Evolutionary conservation across 495 filamentous ascomycete species (phyloP), one percentile per base, ranked within the genome.

Genomic region (Penicillium lividum): DNA sequence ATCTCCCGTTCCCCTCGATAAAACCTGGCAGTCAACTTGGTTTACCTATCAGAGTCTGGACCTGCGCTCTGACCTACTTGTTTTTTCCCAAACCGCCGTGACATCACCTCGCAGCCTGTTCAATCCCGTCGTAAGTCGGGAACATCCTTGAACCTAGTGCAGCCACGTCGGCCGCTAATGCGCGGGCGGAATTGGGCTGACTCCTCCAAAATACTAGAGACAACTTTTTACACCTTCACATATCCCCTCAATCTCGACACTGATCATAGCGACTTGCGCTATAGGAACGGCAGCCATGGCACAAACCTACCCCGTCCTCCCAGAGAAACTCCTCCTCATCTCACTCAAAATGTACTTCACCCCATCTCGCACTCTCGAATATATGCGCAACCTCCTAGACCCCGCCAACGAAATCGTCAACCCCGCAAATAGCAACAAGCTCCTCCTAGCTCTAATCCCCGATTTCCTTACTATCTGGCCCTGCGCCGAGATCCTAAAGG

Each of bases 311-410:
- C 75, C 81, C 46, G 56, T 73, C 13, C 75, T 84, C 16, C 82
- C 81, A n/a, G 77, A 83, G 58, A 88, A 83, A 56, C 79, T 93
- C 52, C 81, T 95, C 51, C 88, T 89, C 67, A 86, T 93, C 69
- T 89, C 85, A 53, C 82, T 89, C 25, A 93, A 95, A 68, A 90
- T 92, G 85, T 93, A 93, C 80, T 93, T 93, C 72, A 82, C 83
- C 73, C 81, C 86, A 22, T 71, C 81, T 18, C 75, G 76, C 54
- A 92, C 91, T 13, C 73, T 77, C 53, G 62, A 74, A 46, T 95
- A 91, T 76, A 74, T 88, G 58, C 67, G 74, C 44, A 73, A 75
- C 54, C 74, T 92, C 40, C 76, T 86, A 22, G 64, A 77, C 48
- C 79, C 78, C 53, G 42, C 62, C 44, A 70, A 73, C 66, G 56